Evolutionary conservation across 768 basidiomycete genomes (phyloP).

Genomic region (Lyophyllum semitale): DNA sequence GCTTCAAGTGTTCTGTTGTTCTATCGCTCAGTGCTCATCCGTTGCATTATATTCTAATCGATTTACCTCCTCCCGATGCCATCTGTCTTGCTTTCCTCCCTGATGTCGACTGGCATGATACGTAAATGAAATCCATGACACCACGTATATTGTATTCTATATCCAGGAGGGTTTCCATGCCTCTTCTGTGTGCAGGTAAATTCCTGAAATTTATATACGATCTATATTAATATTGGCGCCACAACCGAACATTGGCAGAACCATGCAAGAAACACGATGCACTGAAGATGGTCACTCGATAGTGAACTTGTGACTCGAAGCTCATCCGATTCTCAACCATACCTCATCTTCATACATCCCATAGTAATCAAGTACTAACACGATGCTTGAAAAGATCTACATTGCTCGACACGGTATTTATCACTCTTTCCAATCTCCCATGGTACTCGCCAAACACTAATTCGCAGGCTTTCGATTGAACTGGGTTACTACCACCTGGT

Average conservation of each 20-base stretch:
- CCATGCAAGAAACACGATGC: too few species aligned
- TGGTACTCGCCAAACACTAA: background rate
- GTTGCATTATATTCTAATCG: conserved; percentile 19
- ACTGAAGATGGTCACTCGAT: conserved; percentile 8
- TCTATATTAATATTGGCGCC: background rate
- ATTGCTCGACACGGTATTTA: conserved; percentile 65
- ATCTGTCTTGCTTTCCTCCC: conserved; percentile 23
- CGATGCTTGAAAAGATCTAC: conserved; percentile 65
- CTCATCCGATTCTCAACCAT: background rate
- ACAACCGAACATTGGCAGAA: background rate
- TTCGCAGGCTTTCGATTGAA: conserved; percentile 69
- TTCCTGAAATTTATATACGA: background rate
- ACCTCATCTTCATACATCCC: background rate
- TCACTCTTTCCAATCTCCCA: background rate
- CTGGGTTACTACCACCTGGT: conserved; percentile 73
- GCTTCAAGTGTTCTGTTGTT: conserved; percentile 13
- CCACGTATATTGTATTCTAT: conserved; percentile 17
- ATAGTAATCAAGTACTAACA: background rate
- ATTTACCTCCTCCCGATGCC: conserved; percentile 15
- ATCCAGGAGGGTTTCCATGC: background rate
- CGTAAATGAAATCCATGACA: conserved; percentile 28
- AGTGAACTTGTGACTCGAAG: background rate
- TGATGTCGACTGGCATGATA: conserved; percentile 19
- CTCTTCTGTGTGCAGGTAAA: background rate
- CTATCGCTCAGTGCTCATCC: conserved; percentile 17